phyloP scores from a whole-genome alignment of 2,329 filamentous ascomycete genomes.

The Ophiostoma populinum region DNA sequence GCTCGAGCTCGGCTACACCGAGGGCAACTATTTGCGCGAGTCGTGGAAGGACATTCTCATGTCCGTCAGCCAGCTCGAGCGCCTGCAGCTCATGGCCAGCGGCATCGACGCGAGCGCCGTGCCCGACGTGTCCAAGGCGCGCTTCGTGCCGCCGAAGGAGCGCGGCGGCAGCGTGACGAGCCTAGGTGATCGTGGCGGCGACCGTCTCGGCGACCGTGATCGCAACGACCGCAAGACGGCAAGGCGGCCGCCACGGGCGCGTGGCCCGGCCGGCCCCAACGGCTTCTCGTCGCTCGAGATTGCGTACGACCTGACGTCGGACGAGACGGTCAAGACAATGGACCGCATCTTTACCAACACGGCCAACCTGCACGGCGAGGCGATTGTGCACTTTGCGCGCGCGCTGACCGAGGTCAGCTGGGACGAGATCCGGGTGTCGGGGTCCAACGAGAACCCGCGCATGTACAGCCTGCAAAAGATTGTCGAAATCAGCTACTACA shows the following conservation, averaged over 20 bases:
- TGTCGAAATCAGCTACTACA: conserved; percentile 98
- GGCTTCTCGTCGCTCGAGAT: conserved; percentile 55
- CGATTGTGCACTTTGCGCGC: conserved; percentile 87
- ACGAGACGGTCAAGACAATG: conserved; percentile 65
- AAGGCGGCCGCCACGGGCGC: conserved; percentile 24
- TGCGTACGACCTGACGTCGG: conserved; percentile 78
- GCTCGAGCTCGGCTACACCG: conserved; percentile 79
- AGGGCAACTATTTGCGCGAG: conserved; percentile 73
- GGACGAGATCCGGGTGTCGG: conserved; percentile 97
- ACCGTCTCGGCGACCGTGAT: too few species aligned
- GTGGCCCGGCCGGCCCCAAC: conserved; percentile 42
- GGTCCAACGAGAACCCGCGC: conserved; percentile 83
- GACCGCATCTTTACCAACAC: conserved; percentile 96
- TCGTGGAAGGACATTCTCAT: conserved; percentile 95
- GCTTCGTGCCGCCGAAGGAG: conserved; percentile 45
- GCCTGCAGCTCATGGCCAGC: conserved; percentile 84
- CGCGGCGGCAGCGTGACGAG: conserved; percentile 27
- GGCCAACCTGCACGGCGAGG: conserved; percentile 78
- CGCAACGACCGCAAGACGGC: conserved; percentile 46
- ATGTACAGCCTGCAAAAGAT: conserved; percentile 97
- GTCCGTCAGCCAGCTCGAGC: conserved; percentile 88
- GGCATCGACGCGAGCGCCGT: conserved; percentile 86
- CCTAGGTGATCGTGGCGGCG: too few species aligned
- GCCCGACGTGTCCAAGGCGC: conserved; percentile 76
- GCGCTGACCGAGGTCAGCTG: conserved; percentile 92